phyloP scores from a whole-genome alignment of 176 grass and related monocot species.

The Rhynchospora pubera region DNA sequence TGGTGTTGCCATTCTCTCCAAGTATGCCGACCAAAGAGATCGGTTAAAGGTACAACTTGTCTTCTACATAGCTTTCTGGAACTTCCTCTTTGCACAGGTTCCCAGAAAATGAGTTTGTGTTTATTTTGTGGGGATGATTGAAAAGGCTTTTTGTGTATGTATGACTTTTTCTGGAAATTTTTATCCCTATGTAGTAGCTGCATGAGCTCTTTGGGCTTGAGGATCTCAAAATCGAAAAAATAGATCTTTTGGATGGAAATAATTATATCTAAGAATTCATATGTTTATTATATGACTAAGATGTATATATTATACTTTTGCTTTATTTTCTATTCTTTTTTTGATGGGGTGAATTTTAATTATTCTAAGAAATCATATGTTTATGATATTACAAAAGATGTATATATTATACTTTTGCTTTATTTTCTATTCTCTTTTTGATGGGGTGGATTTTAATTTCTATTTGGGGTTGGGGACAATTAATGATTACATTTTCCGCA shows the following conservation, averaged over 20 bases:
- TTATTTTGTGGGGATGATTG: not conserved
- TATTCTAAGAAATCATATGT: not conserved
- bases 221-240: not conserved
- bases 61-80: not conserved
- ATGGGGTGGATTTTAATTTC: not conserved
- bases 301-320: not conserved
- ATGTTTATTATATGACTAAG: not conserved
- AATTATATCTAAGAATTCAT: not conserved
- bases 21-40: constrained; percentile 87
- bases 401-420: not conserved
- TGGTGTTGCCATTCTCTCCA: constrained; percentile 83
- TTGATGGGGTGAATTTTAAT: not conserved
- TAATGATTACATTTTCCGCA: not conserved
- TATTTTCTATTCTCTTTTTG: not conserved
- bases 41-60: constrained; percentile 59
- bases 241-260: not conserved
- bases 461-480: not conserved
- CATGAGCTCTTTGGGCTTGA: not conserved
- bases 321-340: not conserved
- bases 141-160: not conserved
- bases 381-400: not conserved
- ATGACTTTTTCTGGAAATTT: not conserved
- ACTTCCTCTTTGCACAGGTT: not conserved
- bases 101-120: not conserved
- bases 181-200: not conserved